phyloP scores from a whole-genome alignment of 768 basidiomycete species.

The Leucocoprinus sp. region DNA sequence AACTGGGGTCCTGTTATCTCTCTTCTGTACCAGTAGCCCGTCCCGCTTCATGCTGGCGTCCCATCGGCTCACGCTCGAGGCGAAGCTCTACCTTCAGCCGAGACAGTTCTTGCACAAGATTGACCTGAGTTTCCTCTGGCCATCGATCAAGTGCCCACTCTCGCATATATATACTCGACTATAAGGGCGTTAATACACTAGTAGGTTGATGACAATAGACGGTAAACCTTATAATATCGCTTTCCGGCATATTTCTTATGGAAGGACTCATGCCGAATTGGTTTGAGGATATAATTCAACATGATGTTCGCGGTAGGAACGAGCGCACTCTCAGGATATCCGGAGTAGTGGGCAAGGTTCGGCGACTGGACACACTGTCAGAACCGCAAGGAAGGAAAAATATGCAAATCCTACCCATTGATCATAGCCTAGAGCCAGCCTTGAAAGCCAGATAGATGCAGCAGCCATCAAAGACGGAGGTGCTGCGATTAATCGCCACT shows the following conservation, averaged over 20 bases:
- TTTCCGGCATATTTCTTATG: slow-evolving; percentile 91
- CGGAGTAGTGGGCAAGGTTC: slow-evolving; percentile 88
- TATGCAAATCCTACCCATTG: slow-evolving; percentile 71
- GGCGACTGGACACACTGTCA: slow-evolving; percentile 40
- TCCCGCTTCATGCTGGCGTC: slow-evolving; percentile 15
- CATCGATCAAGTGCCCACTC: slow-evolving; percentile 80
- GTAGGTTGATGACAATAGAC: neutral
- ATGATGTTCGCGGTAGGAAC: slow-evolving; percentile 88
- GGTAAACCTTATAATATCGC: slow-evolving; percentile 73
- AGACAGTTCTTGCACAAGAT: slow-evolving; percentile 51
- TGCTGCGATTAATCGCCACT: slow-evolving; percentile 75
- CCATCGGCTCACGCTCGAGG: slow-evolving; percentile 27
- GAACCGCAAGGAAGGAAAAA: neutral
- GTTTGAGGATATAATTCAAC: slow-evolving; percentile 85
- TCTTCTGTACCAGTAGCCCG: slow-evolving; percentile 6
- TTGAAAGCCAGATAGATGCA: slow-evolving; percentile 83
- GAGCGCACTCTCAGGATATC: slow-evolving; percentile 80
- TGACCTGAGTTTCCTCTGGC: slow-evolving; percentile 52
- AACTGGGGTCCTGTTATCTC: slow-evolving; percentile 2
- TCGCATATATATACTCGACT: slow-evolving; percentile 80
- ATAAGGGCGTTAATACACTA: slow-evolving; percentile 1
- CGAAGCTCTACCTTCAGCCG: slow-evolving; percentile 51
- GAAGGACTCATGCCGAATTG: slow-evolving; percentile 75
- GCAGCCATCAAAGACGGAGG: slow-evolving; percentile 86
- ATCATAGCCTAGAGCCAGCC: slow-evolving; percentile 71